Evolutionary conservation across 495 filamentous ascomycete genomes (phyloP).

Genomic region (Aspergillus funiculosus): DNA sequence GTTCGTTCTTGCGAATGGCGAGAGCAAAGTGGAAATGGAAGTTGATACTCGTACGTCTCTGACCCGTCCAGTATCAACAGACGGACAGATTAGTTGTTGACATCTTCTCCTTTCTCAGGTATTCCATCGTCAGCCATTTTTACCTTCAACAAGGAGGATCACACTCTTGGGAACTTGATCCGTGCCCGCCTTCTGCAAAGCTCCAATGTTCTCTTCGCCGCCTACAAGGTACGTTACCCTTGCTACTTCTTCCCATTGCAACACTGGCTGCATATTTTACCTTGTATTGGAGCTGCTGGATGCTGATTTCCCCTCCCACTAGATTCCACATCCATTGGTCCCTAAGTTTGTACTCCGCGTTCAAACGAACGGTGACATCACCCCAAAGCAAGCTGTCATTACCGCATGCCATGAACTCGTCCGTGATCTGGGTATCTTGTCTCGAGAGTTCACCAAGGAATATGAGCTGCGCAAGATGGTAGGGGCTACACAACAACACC

Average conservation of each 20-base stretch:
- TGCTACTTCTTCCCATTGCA: not conserved
- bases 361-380: constrained; percentile 83
- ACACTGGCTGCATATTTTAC: not conserved
- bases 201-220: constrained; percentile 74
- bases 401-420: constrained; percentile 72
- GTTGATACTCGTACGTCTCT: constrained; percentile 71
- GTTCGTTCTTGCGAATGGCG: constrained; percentile 76
- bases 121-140: constrained; percentile 80
- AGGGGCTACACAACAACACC: constrained; percentile 47
- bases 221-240: constrained; percentile 65
- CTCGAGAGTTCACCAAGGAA: constrained; percentile 89
- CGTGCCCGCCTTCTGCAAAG: constrained; percentile 72
- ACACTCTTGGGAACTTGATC: constrained; percentile 89
- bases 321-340: constrained; percentile 80
- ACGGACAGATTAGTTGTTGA: constrained; percentile 10
- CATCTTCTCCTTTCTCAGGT: constrained; percentile 42
- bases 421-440: constrained; percentile 64
- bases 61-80: not conserved
- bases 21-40: constrained; percentile 86
- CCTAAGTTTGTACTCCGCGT: constrained; percentile 81
- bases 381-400: constrained; percentile 80
- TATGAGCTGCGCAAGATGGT: constrained; percentile 90
- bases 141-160: constrained; percentile 93
- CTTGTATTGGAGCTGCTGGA: constrained; percentile 7
- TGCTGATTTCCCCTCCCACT: not conserved